These are phyloP conservation scores for Penicillium verhagenii DNA, from an alignment of 495 filamentous ascomycete genomes.

Conservation along the genomic window DNA sequence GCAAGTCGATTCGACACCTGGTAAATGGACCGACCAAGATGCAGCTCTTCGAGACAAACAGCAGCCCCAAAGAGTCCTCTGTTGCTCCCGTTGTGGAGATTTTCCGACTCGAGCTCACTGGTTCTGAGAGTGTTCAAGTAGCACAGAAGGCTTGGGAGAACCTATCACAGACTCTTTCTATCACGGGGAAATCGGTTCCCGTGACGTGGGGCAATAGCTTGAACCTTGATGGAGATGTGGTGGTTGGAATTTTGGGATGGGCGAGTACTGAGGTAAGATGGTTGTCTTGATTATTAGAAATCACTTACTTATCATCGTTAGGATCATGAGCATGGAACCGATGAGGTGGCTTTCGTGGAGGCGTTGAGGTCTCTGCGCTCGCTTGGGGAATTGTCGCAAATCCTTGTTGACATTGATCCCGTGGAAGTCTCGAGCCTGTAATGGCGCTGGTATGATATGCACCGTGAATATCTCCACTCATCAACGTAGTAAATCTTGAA, in stretches of 20 bases:
- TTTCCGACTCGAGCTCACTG: background rate
- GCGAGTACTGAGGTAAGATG: slow-evolving; percentile 3
- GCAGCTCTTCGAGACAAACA: slow-evolving; percentile 9
- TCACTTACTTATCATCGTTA: background rate
- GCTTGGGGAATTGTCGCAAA: background rate
- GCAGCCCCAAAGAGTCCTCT: background rate
- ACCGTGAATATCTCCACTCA: too few relatives aligned
- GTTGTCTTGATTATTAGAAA: background rate
- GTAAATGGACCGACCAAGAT: slow-evolving; percentile 1
- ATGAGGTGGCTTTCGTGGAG: background rate
- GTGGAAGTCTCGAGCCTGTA: too few relatives aligned
- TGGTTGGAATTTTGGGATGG: slow-evolving; percentile 14
- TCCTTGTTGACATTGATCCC: background rate
- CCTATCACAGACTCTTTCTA: background rate
- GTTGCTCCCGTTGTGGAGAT: slow-evolving; percentile 2
- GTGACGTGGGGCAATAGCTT: slow-evolving; percentile 7
- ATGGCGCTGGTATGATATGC: too few relatives aligned
- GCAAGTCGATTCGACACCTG: background rate
- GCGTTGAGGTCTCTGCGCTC: background rate
- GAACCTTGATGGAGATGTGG: slow-evolving; percentile 1
- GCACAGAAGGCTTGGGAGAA: background rate
- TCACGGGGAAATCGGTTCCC: background rate
- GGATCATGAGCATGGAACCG: background rate
- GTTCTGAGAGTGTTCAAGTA: background rate
- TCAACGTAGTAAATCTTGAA: too few relatives aligned